phyloP scores from a whole-genome alignment of 306 rosid species.

The Hippophae gyantsensis region DNA sequence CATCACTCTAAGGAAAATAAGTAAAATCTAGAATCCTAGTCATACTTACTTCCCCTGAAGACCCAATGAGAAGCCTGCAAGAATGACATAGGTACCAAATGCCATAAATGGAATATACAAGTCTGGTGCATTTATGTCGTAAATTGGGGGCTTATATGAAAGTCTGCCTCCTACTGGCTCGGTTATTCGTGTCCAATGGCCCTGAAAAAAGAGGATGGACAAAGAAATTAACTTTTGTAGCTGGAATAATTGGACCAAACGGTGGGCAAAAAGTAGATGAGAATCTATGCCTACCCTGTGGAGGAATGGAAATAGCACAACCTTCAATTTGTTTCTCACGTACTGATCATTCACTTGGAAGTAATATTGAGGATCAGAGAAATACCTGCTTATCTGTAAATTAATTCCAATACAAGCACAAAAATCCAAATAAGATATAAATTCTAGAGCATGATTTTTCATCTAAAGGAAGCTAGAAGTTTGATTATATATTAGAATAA shows the following conservation, averaged over 20 bases:
- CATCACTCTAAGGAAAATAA: neutral
- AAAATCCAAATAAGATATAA: no score
- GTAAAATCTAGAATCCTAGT: neutral
- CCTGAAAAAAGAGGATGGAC: slow-evolving; percentile 29
- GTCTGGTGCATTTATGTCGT: slow-evolving; percentile 72
- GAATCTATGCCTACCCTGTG: slow-evolving; percentile 43
- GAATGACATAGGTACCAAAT: slow-evolving; percentile 60
- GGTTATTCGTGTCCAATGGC: slow-evolving; percentile 70
- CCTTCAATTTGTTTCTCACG: slow-evolving; percentile 65
- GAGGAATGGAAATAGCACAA: slow-evolving; percentile 62
- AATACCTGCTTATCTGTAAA: slow-evolving; percentile 52
- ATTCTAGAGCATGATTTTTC: no score
- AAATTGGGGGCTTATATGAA: slow-evolving; percentile 60
- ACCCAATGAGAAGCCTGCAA: slow-evolving; percentile 67
- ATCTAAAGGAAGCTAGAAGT: no score
- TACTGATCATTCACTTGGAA: slow-evolving; percentile 69
- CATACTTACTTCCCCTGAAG: slow-evolving; percentile 47
- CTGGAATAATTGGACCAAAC: neutral
- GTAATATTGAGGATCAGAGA: slow-evolving; percentile 70
- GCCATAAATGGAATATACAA: slow-evolving; percentile 71
- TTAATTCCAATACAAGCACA: neutral
- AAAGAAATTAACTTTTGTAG: neutral
- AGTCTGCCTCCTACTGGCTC: slow-evolving; percentile 66
- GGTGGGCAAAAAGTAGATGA: neutral
- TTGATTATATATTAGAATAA: no score